Evolutionary conservation across 1,284 basidiomycete species (phyloP).

Genomic region (Clitocybe nebularis): DNA sequence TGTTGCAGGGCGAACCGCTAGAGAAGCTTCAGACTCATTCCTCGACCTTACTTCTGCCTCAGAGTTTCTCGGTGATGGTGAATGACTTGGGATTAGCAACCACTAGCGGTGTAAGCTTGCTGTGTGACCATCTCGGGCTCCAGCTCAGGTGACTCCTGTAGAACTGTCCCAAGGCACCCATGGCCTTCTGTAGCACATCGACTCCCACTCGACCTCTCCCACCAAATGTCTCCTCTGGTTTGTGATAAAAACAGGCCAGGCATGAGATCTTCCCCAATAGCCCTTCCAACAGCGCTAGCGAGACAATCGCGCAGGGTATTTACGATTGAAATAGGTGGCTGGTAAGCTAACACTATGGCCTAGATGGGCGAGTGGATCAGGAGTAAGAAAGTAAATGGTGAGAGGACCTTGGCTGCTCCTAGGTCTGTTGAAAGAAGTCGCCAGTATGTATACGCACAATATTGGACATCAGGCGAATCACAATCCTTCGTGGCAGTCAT

Average conservation of each 20-base stretch:
- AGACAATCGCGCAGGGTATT: constrained; percentile 88
- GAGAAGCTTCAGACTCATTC: too few relatives aligned
- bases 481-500: constrained; percentile 96
- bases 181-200: constrained; percentile 75
- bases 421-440: constrained; percentile 89
- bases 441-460: constrained; percentile 97
- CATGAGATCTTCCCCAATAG: constrained; percentile 85
- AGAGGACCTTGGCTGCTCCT: constrained; percentile 80
- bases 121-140: too few relatives aligned
- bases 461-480: constrained; percentile 95
- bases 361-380: constrained; percentile 26
- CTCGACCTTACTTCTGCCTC: too few relatives aligned
- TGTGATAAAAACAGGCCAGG: constrained; percentile 93
- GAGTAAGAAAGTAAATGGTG: neutral
- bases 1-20: too few relatives aligned
- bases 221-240: constrained; percentile 89
- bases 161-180: too few relatives aligned
- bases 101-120: too few relatives aligned
- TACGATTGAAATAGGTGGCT: constrained; percentile 93
- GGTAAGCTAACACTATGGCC: constrained; percentile 87
- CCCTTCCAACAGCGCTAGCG: constrained; percentile 90
- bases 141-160: too few relatives aligned
- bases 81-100: too few relatives aligned
- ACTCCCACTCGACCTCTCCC: constrained; percentile 83
- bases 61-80: too few relatives aligned